Evolutionary conservation across 225 moss, liverwort and hornwort genomes (phyloP), one percentile per base, ranked within the genome.

Genomic region (Bryum argenteum): DNA sequence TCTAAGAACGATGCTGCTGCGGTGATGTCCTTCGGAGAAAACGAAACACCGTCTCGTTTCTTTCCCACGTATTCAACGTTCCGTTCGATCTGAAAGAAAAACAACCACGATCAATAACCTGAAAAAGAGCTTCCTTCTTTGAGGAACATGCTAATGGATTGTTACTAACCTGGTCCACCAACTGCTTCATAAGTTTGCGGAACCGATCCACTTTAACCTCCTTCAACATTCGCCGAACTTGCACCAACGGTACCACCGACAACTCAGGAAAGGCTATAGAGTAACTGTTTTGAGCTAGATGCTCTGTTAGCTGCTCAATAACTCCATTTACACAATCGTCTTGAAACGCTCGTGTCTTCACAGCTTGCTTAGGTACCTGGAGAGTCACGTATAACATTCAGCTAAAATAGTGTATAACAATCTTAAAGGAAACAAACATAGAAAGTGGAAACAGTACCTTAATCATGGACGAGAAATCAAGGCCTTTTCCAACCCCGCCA

Each of bases 251-350:
- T 48, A 98, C 82, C 40, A 90, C 91, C 38, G 92, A 91, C 60
- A 98, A 73, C 81, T 98, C 98, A 20, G 98, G 98, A 71, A 98
- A 98, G 8, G 94, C 89, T 54, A 92, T 73, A 22, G 89, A 80
- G 69, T 92, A 94, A 75, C 98, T 98, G 75, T 91, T 89, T 61
- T 88, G 92, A 39, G 83, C 91, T 73, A 98, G 79, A 77, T 98
- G 98, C 72, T 88, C 89, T 38, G 88, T 87, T 13, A 97, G 86
- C 79, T 97, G 90, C 71, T 92, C 86, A 58, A 91, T 74, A 8
- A 94, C 92, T 65, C 89, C 85, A 26, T 82, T 81, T 42, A 98
- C 91, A 47, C 94, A 98, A 21, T 89, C 94, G 19, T 94, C 98
- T 58, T 98, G 98, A 19, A 98, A 89, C 40, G 83, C 83, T 61